phyloP scores from a whole-genome alignment of 2,329 filamentous ascomycete species.

The Fusarium newnesense region DNA sequence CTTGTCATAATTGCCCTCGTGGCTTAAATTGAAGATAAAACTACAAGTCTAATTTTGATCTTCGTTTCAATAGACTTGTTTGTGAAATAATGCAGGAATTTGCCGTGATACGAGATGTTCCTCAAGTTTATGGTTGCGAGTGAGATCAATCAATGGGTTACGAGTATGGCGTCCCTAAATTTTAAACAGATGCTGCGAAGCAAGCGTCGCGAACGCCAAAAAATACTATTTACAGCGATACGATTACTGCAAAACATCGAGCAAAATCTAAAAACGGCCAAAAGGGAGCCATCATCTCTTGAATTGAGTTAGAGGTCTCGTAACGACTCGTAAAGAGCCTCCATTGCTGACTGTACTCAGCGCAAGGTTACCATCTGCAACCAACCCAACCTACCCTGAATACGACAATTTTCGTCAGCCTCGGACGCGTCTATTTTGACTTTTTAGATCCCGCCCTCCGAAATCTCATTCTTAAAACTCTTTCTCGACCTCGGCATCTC shows the following conservation, averaged over 20 bases:
- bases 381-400: background rate
- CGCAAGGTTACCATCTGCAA: background rate
- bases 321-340: background rate
- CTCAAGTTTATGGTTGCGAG: rapidly evolving
- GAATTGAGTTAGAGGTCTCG: background rate
- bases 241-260: background rate
- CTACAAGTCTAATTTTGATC: rapidly evolving
- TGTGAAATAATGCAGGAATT: background rate
- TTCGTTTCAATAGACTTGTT: rapidly evolving
- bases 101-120: background rate
- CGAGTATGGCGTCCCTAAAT: rapidly evolving
- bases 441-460: background rate
- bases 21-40: background rate
- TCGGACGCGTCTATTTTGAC: background rate
- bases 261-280: background rate
- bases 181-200: background rate
- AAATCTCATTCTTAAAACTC: background rate
- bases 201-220: background rate
- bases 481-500: conserved; percentile 10
- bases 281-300: background rate
- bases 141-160: too few relatives aligned
- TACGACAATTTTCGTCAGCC: background rate
- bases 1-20: background rate
- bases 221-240: background rate
- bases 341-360: background rate